Evolutionary conservation across 129 eudicot species (phyloP).

Genomic region (Escallonia herrerae): DNA sequence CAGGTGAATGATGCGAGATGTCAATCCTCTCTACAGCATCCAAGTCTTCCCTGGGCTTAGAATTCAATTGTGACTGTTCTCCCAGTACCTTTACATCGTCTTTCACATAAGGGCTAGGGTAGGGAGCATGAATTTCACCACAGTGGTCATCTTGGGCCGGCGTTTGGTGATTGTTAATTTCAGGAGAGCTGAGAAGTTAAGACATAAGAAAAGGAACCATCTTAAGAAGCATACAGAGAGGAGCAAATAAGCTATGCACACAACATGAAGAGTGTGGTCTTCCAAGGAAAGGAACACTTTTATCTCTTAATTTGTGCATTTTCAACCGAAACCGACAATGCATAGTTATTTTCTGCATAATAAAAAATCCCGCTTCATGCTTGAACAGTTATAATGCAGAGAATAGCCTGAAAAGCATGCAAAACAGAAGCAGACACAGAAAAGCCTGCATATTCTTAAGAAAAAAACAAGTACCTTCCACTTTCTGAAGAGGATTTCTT

Average conservation of each 20-base stretch:
- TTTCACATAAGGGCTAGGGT: conserved; percentile 20
- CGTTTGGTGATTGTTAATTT: conserved; percentile 35
- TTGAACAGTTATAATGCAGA: too few relatives aligned
- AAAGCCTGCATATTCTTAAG: not conserved
- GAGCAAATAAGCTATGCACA: too few relatives aligned
- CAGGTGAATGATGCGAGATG: conserved; percentile 44
- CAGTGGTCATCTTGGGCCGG: conserved; percentile 17
- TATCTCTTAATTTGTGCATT: too few relatives aligned
- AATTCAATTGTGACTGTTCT: conserved; percentile 29
- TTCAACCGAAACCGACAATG: too few relatives aligned
- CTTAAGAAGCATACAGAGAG: too few relatives aligned
- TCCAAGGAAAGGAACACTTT: too few relatives aligned
- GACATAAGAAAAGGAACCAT: conserved; percentile 7
- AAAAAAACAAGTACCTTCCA: conserved; percentile 57
- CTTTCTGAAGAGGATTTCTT: conserved; percentile 45
- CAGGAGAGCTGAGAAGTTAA: conserved; percentile 57
- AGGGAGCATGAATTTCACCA: conserved; percentile 33
- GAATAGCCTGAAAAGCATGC: too few relatives aligned
- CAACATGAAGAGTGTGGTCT: not conserved
- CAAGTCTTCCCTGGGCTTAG: conserved; percentile 33
- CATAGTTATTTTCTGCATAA: too few relatives aligned
- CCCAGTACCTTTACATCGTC: conserved; percentile 28
- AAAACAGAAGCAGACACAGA: too few relatives aligned
- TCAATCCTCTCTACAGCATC: conserved; percentile 43
- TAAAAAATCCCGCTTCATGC: too few relatives aligned